Base-by-base conservation (phyloP, 148 eudicot genomes). In the Amaranthus hypochondriacus region DNA sequence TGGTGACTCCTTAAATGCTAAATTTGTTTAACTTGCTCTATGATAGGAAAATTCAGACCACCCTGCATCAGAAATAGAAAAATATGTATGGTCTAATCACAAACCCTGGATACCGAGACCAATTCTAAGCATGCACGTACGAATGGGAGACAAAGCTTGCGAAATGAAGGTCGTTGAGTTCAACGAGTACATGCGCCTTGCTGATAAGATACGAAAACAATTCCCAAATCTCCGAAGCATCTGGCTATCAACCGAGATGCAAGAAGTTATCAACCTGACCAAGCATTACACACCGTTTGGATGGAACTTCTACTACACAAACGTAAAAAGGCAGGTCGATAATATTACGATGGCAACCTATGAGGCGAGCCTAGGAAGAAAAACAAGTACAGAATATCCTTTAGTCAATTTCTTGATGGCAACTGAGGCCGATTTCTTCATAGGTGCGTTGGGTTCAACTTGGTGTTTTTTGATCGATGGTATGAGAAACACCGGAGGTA, bases 231-330 rank as follows among this genome's bases (percentile, higher is more conserved):
- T 90, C n/a, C 78, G 82, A 12, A 80, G 85, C 76, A 82, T 90
- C 51, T 96, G 97, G 99, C 78, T 96, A 56, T 96, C 99, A 5
- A 92, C 99, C 5, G 99, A 96, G 78, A 96, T 96, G 99, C 92
- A 89, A 83, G 91, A 89, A 72, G 99, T 96, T 48, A 69, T 90
- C 15, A 87, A 96, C 66, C 81, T 77, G 67, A 81, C 96, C 14
- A 85, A 73, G 68, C 74, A 65, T 3, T 92, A 90, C 70, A n/a
- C 54, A 2, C 52, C 76, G 60, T 75, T 82, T 1, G 78, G 83
- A 1, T 96, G 99, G 97, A 86, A 82, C 6, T 92, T 92, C 70
- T 91, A 93, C 85, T 89, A 77, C 83, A 84, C 92, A 1, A 77
- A 90, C 0, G 96, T 89, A 62, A 84, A 77, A 50, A 86, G 99